These are phyloP conservation scores for Sequoia sempervirens DNA, from an alignment of 75 land plant genomes.

Conservation along the genomic window DNA sequence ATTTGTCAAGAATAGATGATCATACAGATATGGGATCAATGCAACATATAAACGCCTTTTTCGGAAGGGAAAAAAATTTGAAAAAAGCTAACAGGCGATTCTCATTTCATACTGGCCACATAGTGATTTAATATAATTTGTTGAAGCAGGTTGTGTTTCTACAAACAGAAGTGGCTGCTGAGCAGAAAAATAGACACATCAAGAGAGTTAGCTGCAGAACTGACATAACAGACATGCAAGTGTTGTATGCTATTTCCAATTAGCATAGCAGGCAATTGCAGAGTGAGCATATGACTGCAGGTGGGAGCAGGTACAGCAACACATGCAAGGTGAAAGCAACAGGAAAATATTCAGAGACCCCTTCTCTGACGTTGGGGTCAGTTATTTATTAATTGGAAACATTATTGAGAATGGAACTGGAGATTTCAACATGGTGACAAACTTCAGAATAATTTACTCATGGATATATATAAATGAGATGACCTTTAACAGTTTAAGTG, in stretches of 20 bases:
- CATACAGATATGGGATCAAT: neutral
- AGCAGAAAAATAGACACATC: neutral
- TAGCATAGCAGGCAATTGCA: neutral
- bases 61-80: neutral
- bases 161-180: neutral
- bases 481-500: no score
- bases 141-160: neutral
- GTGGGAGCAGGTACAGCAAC: neutral
- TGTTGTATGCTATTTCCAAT: neutral
- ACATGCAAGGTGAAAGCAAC: neutral
- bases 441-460: no score
- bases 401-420: no score
- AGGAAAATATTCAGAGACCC: neutral
- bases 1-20: neutral
- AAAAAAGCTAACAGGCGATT: neutral
- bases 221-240: neutral
- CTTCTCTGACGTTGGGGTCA: neutral
- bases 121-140: no score
- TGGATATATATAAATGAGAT: no score
- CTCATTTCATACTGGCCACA: neutral
- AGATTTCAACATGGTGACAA: no score
- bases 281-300: neutral
- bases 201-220: neutral
- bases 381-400: neutral
- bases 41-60: neutral